Conservation (phyloP, 2,329 filamentous ascomycete species). For the Dothiorella sarmentorum region DNA sequence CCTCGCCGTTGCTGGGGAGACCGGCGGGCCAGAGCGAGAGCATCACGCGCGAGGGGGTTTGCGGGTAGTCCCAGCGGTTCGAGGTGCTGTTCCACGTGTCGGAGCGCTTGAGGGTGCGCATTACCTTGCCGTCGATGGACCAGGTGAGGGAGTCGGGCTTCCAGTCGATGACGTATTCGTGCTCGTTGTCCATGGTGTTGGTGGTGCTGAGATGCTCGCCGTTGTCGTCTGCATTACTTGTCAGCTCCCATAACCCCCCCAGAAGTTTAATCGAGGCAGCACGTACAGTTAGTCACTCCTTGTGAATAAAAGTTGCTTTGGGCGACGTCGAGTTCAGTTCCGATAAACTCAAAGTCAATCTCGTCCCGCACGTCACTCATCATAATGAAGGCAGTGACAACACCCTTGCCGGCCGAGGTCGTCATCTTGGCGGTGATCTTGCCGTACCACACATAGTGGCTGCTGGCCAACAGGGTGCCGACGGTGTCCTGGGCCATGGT, state of each 20-base stretch:
- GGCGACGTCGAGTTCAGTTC: constrained; percentile 68
- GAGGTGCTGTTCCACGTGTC: constrained; percentile 83
- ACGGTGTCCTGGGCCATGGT: constrained; percentile 86
- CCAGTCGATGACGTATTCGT: constrained; percentile 94
- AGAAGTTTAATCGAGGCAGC: neutral
- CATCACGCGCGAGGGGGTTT: constrained; percentile 86
- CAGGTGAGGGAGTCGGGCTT: constrained; percentile 80
- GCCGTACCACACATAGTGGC: constrained; percentile 95
- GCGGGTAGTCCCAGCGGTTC: constrained; percentile 82
- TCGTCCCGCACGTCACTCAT: constrained; percentile 96
- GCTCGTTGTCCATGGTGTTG: constrained; percentile 68
- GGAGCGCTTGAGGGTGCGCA: constrained; percentile 69
- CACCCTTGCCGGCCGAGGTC: constrained; percentile 78
- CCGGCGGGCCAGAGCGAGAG: constrained; percentile 96
- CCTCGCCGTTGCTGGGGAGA: constrained; percentile 69
- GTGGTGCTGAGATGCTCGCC: constrained; percentile 65
- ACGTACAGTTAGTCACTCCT: constrained; percentile 84
- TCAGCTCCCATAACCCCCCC: constrained; percentile 20
- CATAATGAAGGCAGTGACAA: constrained; percentile 96
- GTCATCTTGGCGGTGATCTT: constrained; percentile 83
- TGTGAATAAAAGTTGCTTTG: constrained; percentile 99
- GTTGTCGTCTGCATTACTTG: constrained; percentile 61
- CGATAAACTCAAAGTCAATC: constrained; percentile 95
- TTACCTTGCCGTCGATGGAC: constrained; percentile 76
- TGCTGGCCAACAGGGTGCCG: constrained; percentile 81